Evolutionary conservation across 2,329 filamentous ascomycete genomes (phyloP).

Genomic region (Botrytis porri): DNA sequence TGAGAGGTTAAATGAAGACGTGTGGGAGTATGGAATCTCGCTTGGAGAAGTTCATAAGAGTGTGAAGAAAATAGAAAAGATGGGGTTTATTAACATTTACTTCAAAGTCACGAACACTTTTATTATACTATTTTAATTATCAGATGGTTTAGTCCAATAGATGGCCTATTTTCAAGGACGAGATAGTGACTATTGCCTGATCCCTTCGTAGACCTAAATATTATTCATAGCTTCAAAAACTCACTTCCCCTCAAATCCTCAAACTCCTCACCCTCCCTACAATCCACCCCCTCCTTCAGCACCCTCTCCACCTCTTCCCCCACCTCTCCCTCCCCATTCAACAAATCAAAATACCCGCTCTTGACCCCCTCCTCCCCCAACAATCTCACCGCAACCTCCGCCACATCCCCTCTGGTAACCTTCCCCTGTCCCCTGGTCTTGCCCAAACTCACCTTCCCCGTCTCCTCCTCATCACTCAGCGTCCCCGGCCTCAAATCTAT

Average conservation of each 20-base stretch:
- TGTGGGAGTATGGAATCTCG: background rate
- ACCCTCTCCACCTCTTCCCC: constrained; percentile 48
- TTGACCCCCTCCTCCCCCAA: constrained; percentile 47
- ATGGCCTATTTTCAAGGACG: background rate
- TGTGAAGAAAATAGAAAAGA: background rate
- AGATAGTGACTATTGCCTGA: background rate
- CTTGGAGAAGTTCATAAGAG: background rate
- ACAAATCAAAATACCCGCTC: constrained; percentile 52
- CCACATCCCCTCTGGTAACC: constrained; percentile 58
- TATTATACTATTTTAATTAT: background rate
- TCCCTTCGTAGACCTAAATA: background rate
- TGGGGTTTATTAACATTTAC: background rate
- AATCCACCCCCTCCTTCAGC: constrained; percentile 49
- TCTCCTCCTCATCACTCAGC: constrained; percentile 49
- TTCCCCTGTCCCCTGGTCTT: constrained; percentile 40
- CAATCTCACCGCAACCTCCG: constrained; percentile 53
- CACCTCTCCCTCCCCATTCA: constrained; percentile 52
- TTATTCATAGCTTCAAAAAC: background rate
- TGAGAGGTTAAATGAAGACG: background rate
- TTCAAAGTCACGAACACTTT: background rate
- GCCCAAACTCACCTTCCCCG: constrained; percentile 43
- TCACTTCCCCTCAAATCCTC: constrained; percentile 30
- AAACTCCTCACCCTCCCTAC: constrained; percentile 50
- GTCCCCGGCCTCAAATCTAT: constrained; percentile 54
- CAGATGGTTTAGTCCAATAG: background rate